Evolutionary conservation across 139 green algal genomes (phyloP).

Genomic region (Diplosphaera chodatii): DNA sequence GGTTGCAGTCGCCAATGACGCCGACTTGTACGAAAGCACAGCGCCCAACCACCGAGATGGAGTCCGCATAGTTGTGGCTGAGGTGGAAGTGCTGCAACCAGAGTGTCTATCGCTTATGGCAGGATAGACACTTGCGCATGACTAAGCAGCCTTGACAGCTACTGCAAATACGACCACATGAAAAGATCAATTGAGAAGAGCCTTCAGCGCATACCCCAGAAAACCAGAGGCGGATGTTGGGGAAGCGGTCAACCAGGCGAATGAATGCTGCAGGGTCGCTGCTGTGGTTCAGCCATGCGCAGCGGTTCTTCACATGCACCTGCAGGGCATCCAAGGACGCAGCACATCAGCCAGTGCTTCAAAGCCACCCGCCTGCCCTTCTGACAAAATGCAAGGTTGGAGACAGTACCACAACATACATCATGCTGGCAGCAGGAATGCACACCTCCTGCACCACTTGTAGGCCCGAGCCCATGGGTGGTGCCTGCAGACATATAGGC

Average conservation of each 20-base stretch:
- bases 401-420: no score
- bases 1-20: constrained; percentile 73
- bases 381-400: no score
- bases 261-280: constrained; percentile 54
- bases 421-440: constrained; percentile 3
- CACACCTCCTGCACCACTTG: constrained; percentile 35
- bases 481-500: constrained; percentile 44
- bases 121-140: no score
- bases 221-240: constrained; percentile 71
- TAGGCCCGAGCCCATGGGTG: constrained; percentile 66
- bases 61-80: constrained; percentile 68
- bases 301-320: constrained; percentile 84
- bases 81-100: constrained; percentile 62
- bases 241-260: constrained; percentile 40
- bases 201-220: constrained; percentile 14
- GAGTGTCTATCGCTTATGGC: no score
- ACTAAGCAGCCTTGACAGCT: no score
- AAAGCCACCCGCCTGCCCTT: no score
- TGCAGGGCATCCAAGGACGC: constrained; percentile 30
- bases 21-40: constrained; percentile 74
- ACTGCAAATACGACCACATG: no score
- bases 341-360: no score
- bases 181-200: no score
- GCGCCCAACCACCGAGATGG: constrained; percentile 47
- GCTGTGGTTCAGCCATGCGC: constrained; percentile 54